These are phyloP conservation scores for Vanderwaltozyma yarrowii DNA, from an alignment of 805 yeast species.

Conservation along the genomic window DNA sequence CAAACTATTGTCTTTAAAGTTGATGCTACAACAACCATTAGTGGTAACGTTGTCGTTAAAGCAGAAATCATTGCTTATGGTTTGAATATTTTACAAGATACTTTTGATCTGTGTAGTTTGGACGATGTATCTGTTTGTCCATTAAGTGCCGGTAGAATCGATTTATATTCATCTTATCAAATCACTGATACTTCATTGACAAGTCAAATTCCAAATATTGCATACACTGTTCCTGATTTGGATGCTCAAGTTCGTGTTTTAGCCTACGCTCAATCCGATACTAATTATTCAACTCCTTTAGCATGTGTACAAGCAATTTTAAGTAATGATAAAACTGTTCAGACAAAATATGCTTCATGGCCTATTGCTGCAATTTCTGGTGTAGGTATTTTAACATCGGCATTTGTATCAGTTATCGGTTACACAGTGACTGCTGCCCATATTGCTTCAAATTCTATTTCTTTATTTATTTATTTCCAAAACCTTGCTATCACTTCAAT, in stretches of 20 bases:
- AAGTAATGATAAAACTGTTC: constrained; percentile 86
- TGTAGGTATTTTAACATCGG: constrained; percentile 77
- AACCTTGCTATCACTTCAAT: constrained; percentile 82
- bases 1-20: constrained; percentile 54
- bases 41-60: constrained; percentile 59
- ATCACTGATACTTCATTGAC: constrained; percentile 33
- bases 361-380: constrained; percentile 90
- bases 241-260: constrained; percentile 83
- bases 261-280: constrained; percentile 43
- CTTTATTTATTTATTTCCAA: constrained; percentile 90
- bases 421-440: constrained; percentile 92
- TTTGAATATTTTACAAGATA: constrained; percentile 43
- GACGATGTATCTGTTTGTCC: constrained; percentile 63
- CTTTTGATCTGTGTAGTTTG: constrained; percentile 57
- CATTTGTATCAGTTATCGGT: constrained; percentile 76
- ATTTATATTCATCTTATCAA: constrained; percentile 42
- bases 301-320: constrained; percentile 91
- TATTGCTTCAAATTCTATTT: constrained; percentile 91
- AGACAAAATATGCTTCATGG: constrained; percentile 88
- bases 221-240: constrained; percentile 85
- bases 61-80: constrained; percentile 74
- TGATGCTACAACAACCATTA: constrained; percentile 68
- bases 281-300: constrained; percentile 35
- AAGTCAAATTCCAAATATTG: constrained; percentile 63
- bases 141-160: constrained; percentile 76